Evolutionary conservation across 192 early-diverging fungal species (phyloP).

Genomic region (Cetraspora pellucida): DNA sequence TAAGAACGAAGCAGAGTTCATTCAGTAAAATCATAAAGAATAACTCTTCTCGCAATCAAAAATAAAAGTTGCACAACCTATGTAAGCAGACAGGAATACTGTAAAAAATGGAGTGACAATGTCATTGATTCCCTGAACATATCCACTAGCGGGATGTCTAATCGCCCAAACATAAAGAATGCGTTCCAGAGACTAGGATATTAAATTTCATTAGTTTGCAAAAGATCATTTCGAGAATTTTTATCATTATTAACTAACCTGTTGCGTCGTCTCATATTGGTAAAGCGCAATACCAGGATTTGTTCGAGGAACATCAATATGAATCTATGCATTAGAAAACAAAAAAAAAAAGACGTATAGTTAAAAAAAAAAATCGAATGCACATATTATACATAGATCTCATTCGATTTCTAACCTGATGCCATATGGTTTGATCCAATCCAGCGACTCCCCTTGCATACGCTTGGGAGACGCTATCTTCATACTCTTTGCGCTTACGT

Average conservation of each 20-base stretch:
- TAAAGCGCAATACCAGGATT: slow-evolving; percentile 85
- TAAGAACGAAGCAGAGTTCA: not conserved
- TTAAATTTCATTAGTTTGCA: not conserved
- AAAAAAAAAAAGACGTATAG: too few relatives aligned
- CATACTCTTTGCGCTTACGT: slow-evolving; percentile 93
- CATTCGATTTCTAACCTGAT: slow-evolving; percentile 62
- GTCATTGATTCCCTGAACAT: slow-evolving; percentile 99
- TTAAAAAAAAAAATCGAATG: too few relatives aligned
- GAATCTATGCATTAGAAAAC: slow-evolving; percentile 56
- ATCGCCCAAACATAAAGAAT: slow-evolving; percentile 97
- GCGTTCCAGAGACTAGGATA: slow-evolving; percentile 77
- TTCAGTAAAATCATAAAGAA: not conserved
- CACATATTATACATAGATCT: too few relatives aligned
- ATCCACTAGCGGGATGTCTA: slow-evolving; percentile 96
- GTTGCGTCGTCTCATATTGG: slow-evolving; percentile 77
- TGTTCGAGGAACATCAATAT: slow-evolving; percentile 94
- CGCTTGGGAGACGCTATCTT: slow-evolving; percentile 81
- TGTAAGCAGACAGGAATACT: slow-evolving; percentile 80
- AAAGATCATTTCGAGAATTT: not conserved
- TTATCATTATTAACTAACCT: slow-evolving; percentile 48
- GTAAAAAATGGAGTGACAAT: slow-evolving; percentile 94
- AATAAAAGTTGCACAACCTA: slow-evolving; percentile 46
- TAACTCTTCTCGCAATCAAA: not conserved
- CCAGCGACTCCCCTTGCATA: slow-evolving; percentile 76
- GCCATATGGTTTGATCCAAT: slow-evolving; percentile 85